phyloP scores from a whole-genome alignment of 2,329 filamentous ascomycete species.

The Fusarium sp. region DNA sequence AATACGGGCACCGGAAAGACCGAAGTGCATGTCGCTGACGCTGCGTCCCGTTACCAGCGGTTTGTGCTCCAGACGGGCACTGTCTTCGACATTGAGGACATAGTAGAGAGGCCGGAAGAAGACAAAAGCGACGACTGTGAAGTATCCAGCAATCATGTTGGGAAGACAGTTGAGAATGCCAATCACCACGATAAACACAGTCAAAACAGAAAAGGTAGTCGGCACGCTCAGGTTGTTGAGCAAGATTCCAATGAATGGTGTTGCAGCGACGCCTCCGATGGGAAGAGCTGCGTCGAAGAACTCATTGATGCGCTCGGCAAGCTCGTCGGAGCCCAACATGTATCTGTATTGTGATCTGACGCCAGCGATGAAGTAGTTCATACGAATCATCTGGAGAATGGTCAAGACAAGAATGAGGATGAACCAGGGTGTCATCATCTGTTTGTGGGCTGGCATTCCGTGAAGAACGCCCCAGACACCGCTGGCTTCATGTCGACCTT shows the following conservation, averaged over 20 bases:
- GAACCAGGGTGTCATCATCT: constrained; percentile 79
- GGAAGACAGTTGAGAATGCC: constrained; percentile 73
- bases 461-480: constrained; percentile 82
- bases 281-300: constrained; percentile 68
- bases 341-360: constrained; percentile 77
- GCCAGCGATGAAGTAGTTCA: constrained; percentile 79
- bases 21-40: too few relatives aligned
- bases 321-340: constrained; percentile 66
- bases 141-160: constrained; percentile 71
- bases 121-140: constrained; percentile 76
- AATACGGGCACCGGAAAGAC: too few relatives aligned
- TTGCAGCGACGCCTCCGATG: constrained; percentile 74
- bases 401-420: constrained; percentile 76
- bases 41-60: too few relatives aligned
- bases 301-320: constrained; percentile 54
- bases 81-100: constrained; percentile 55
- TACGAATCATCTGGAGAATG: constrained; percentile 69
- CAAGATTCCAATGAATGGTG: constrained; percentile 78
- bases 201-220: constrained; percentile 69
- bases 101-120: constrained; percentile 82
- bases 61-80: too few relatives aligned
- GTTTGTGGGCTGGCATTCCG: constrained; percentile 70
- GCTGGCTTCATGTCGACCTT: constrained; percentile 68
- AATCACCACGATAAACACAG: constrained; percentile 69
- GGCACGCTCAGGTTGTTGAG: constrained; percentile 76